A percentile compares a stretch with the other conserved stretches of the same genome.
Conservation (phyloP, 306 rosid species). For the Vicia villosa region DNA sequence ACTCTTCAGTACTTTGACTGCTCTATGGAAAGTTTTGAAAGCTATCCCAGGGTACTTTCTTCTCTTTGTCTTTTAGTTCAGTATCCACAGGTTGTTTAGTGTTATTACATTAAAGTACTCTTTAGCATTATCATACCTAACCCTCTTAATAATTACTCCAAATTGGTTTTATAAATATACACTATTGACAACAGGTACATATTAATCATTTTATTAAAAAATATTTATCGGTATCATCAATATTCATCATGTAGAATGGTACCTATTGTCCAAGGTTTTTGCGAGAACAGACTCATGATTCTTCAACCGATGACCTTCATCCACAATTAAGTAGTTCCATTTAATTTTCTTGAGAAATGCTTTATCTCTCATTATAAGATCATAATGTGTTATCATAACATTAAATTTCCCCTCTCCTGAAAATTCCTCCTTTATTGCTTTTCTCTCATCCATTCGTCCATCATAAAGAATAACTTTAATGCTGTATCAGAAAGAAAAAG, state of each 20-base stretch:
- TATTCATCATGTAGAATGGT: slow-evolving; percentile 38
- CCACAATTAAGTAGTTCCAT: slow-evolving; percentile 94
- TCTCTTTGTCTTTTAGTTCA: slow-evolving; percentile 20
- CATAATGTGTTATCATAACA: slow-evolving; percentile 94
- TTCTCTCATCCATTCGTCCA: slow-evolving; percentile 92
- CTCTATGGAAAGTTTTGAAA: slow-evolving; percentile 8
- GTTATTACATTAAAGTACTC: neutral
- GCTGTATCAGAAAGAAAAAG: slow-evolving; percentile 57
- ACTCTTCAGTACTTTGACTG: slow-evolving; percentile 16
- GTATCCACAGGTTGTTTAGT: slow-evolving; percentile 8
- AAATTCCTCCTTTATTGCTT: slow-evolving; percentile 86
- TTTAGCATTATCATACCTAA: too few relatives aligned
- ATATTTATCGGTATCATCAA: slow-evolving; percentile 6
- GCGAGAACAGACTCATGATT: slow-evolving; percentile 97
- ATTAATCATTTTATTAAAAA: slow-evolving; percentile 8
- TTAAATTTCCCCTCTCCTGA: slow-evolving; percentile 90
- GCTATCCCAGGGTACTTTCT: slow-evolving; percentile 26
- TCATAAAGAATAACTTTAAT: slow-evolving; percentile 82
- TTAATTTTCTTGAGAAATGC: slow-evolving; percentile 88
- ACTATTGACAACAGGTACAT: neutral
- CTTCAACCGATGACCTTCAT: slow-evolving; percentile 98
- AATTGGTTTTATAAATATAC: too few relatives aligned
- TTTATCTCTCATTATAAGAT: slow-evolving; percentile 98
- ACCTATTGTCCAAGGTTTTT: slow-evolving; percentile 90
- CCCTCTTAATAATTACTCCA: too few relatives aligned